Evolutionary conservation across 1,284 basidiomycete genomes (phyloP), one percentile per base, ranked within the genome.

Genomic region (Anthracocystis setariae): DNA sequence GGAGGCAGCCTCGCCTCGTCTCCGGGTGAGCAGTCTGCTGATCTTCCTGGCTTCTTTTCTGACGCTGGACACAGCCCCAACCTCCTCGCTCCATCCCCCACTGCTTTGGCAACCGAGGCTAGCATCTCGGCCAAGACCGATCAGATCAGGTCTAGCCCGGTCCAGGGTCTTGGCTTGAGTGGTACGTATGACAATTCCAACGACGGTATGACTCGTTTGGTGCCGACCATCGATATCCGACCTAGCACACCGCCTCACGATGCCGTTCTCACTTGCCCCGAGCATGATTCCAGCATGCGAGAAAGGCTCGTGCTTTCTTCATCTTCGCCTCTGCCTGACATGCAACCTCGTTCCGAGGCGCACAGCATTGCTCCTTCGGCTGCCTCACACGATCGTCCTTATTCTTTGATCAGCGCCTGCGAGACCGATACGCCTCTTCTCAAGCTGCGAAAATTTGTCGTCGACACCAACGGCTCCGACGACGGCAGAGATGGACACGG

Each of bases 381-480:
- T 8, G 21, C 49, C 33, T 66, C 63, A 1, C 24, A 55, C n/a
- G 67, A 71, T 3, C 46, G 72, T 24, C 72, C 72, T 4, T 74
- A 64, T 59, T 74, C 72, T 18, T 49, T 71, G 15, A 74, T 74
- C 58, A 69, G 65, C 33, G 45, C 69, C 2, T 44, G 67, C 32
- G 72, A 70, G 13, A 46, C 58, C 5, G 72, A 74, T 17, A 74
- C 72, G 10, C 67, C 72, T 24, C 48, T 74, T 15, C 62, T 74
- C 39, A 54, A 64, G 60, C 52, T 74, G 25, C 55, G 59, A 10
- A 71, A 67, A 42, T 54, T 74, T 13, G 49, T 74, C 17, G 72
- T 74, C 37, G 51, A 60, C 40, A 74, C 72, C 39, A 35, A 60
- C 15, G 50, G 37, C 18, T 59, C 63, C 32, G 66, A 69, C 38